Percentiles rank a stretch among this genome's conserved stretches.
These are phyloP conservation scores for Centaurea solstitialis DNA, from an alignment of 129 eudicot species.

Conservation along the genomic window DNA sequence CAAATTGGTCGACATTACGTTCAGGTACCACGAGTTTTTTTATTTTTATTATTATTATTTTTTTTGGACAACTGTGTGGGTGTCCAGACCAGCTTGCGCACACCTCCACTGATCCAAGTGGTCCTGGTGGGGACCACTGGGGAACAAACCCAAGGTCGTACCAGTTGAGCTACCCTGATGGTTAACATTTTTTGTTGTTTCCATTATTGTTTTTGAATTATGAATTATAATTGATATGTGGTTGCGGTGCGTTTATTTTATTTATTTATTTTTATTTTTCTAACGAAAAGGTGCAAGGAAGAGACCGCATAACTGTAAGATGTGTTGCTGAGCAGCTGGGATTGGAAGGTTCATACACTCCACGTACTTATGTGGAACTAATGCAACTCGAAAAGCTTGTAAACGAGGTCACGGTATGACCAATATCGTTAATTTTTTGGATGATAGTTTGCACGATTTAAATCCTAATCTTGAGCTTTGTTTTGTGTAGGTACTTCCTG, in stretches of 20 bases:
- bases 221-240: background rate
- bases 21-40: constrained; percentile 50
- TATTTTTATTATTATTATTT: too few species aligned
- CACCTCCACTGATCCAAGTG: too few species aligned
- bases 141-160: too few species aligned
- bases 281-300: constrained; percentile 78
- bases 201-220: background rate
- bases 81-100: too few species aligned
- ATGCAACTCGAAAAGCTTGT: constrained; percentile 96
- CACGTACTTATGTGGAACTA: constrained; percentile 93
- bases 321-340: constrained; percentile 82
- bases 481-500: constrained; percentile 79
- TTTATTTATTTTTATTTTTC: background rate
- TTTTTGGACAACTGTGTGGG: too few species aligned
- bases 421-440: background rate
- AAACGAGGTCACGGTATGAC: constrained; percentile 79
- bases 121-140: too few species aligned
- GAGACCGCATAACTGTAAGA: constrained; percentile 69
- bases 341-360: constrained; percentile 77
- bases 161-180: too few species aligned
- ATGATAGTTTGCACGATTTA: background rate
- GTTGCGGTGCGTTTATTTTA: background rate
- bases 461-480: constrained; percentile 13
- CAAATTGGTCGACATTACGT: constrained; percentile 80
- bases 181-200: background rate